phyloP scores from a whole-genome alignment of 371 early-diverging fungal species.

The Parasitella parasitica region DNA sequence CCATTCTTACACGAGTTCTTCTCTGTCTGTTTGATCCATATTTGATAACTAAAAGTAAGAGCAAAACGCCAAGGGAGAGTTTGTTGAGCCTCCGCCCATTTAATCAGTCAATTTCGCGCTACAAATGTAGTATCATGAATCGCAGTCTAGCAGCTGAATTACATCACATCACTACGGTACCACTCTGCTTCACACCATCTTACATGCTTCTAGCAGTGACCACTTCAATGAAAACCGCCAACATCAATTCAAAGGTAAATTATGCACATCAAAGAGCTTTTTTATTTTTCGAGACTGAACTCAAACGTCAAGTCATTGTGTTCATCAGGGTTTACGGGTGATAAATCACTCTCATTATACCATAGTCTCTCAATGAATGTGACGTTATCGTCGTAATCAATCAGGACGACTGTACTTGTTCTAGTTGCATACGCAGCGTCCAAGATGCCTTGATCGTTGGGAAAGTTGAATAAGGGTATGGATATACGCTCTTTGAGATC shows the following conservation, averaged over 20 bases:
- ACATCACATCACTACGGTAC: too few species aligned
- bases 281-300: conserved; percentile 4
- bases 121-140: too few species aligned
- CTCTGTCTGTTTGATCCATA: not conserved
- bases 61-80: not conserved
- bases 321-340: not conserved
- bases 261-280: not conserved
- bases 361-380: conserved; percentile 47
- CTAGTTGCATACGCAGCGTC: conserved; percentile 45
- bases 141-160: too few species aligned
- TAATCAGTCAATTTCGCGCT: too few species aligned
- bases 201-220: too few species aligned
- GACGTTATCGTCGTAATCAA: conserved; percentile 45
- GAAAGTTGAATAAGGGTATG: conserved; percentile 29
- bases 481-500: conserved; percentile 39
- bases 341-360: conserved; percentile 16
- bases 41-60: not conserved
- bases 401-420: conserved; percentile 52
- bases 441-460: not conserved
- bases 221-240: too few species aligned
- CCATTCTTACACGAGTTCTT: not conserved
- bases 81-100: not conserved
- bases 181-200: too few species aligned
- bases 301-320: conserved; percentile 4
- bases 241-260: too few species aligned